Conservation (phyloP, 225 moss, liverwort and hornwort species). For the Marchantia paleacea region DNA sequence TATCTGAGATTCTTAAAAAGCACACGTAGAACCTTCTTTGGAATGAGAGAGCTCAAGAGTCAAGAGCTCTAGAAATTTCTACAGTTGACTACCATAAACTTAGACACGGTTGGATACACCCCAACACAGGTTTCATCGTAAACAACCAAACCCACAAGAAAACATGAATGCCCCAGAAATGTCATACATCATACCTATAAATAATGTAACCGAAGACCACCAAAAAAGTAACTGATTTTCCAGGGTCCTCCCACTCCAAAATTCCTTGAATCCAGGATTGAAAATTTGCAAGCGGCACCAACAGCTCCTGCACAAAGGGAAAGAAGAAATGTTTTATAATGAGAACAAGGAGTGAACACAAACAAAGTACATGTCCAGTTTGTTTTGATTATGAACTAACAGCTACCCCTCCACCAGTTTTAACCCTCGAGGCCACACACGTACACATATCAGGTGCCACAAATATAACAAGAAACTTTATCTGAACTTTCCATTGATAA, state of each 20-base stretch:
- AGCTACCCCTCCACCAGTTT: background rate
- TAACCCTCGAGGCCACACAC: background rate
- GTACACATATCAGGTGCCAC: background rate
- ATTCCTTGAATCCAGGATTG: constrained; percentile 61
- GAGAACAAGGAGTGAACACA: background rate
- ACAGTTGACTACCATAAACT: too few relatives aligned
- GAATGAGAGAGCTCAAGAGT: background rate
- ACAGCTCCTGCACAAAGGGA: constrained; percentile 56
- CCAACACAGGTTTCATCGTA: too few relatives aligned
- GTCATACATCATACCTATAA: constrained; percentile 49
- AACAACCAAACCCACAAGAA: too few relatives aligned
- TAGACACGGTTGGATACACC: too few relatives aligned
- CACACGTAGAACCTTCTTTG: background rate
- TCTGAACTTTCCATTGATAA: background rate
- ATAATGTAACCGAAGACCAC: constrained; percentile 68
- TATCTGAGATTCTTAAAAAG: background rate
- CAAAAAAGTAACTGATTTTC: constrained; percentile 63
- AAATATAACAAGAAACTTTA: background rate
- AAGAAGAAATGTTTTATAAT: background rate
- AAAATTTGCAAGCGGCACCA: constrained; percentile 57
- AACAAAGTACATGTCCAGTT: background rate
- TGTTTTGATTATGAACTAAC: background rate
- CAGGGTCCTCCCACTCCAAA: constrained; percentile 73
- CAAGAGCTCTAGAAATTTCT: too few relatives aligned
- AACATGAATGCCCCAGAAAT: background rate